phyloP scores from a whole-genome alignment of 2,329 filamentous ascomycete genomes.

The Plenodomus tracheiphilus region DNA sequence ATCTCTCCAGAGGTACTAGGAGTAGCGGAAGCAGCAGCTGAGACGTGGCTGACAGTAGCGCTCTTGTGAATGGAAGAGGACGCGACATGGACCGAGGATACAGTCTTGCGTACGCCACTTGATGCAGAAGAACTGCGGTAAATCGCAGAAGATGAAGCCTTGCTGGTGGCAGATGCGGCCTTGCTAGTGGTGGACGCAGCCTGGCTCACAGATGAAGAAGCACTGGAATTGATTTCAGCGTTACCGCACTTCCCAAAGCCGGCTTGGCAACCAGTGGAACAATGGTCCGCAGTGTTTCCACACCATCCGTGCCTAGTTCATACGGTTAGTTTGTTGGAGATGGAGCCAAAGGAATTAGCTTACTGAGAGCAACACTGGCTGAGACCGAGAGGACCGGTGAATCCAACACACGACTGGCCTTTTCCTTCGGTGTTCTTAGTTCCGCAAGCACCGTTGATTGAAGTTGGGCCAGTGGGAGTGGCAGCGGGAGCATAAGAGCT shows the following conservation, averaged over 20 bases:
- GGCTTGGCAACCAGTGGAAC: conserved; percentile 28
- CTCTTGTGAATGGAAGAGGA: too few relatives aligned
- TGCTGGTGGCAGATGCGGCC: too few relatives aligned
- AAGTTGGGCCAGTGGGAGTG: conserved; percentile 24
- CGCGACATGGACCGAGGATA: too few relatives aligned
- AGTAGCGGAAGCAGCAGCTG: too few relatives aligned
- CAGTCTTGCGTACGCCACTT: too few relatives aligned
- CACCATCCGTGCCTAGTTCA: conserved; percentile 42
- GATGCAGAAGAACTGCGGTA: too few relatives aligned
- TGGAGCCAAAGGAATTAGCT: background rate
- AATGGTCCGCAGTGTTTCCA: conserved; percentile 27
- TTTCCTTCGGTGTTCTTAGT: conserved; percentile 2
- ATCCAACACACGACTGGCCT: conserved; percentile 26
- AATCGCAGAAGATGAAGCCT: too few relatives aligned
- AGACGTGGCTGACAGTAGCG: too few relatives aligned
- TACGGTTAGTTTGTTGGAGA: background rate
- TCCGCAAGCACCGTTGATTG: conserved; percentile 28
- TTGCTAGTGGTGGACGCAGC: background rate
- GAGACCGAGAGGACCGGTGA: conserved; percentile 22
- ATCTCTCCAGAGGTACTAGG: too few relatives aligned
- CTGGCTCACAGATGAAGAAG: background rate
- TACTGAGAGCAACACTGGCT: conserved; percentile 50
- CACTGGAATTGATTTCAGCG: background rate
- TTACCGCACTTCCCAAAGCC: conserved; percentile 17
- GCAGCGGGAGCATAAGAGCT: conserved; percentile 13